Conservation (phyloP, 176 grass and related monocot genomes). For the Oryza longistaminata region DNA sequence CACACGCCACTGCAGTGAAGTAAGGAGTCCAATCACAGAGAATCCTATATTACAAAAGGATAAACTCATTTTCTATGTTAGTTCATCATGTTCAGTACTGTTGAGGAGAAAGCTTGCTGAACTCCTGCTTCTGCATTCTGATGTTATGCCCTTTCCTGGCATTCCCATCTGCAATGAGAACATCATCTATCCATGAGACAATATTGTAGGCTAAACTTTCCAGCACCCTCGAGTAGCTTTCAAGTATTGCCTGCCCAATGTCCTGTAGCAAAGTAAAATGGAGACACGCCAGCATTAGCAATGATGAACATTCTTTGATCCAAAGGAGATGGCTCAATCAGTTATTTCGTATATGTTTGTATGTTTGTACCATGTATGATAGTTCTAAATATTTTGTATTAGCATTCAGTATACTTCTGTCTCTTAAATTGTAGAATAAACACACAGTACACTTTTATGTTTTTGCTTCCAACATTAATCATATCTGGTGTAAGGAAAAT, state of each 20-base stretch:
- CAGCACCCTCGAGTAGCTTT: slow-evolving; percentile 92
- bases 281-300: slow-evolving; percentile 15
- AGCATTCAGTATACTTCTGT: background rate
- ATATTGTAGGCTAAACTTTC: slow-evolving; percentile 89
- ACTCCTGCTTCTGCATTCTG: slow-evolving; percentile 60
- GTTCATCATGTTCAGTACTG: slow-evolving; percentile 31
- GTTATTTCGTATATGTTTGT: background rate
- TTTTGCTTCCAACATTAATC: background rate
- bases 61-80: slow-evolving; percentile 27
- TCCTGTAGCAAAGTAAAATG: slow-evolving; percentile 51
- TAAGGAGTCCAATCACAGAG: slow-evolving; percentile 27
- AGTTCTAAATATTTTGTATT: background rate
- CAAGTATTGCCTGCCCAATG: slow-evolving; percentile 87
- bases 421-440: background rate
- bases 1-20: slow-evolving; percentile 20
- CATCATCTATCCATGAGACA: slow-evolving; percentile 82
- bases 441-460: background rate
- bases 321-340: background rate
- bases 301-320: background rate
- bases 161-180: slow-evolving; percentile 65
- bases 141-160: slow-evolving; percentile 52
- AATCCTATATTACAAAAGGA: background rate
- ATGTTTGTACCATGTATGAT: background rate
- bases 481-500: background rate
- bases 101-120: slow-evolving; percentile 45